Percentiles rank a stretch among this genome's conserved stretches.
phyloP scores from a whole-genome alignment of 495 filamentous ascomycete species.

The Neurospora sp. region DNA sequence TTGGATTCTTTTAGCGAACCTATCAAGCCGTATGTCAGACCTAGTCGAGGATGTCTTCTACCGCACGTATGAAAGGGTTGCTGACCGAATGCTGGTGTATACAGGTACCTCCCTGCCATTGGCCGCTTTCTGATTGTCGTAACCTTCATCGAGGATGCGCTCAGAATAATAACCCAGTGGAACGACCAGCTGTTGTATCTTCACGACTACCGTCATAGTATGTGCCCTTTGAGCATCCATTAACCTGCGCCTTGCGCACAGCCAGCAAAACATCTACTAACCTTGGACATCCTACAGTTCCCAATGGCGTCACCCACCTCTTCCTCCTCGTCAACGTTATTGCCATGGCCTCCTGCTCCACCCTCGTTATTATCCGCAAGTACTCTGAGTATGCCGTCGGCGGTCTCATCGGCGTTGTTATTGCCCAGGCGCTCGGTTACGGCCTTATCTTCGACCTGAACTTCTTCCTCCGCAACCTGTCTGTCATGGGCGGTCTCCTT shows the following conservation, averaged over 20 bases:
- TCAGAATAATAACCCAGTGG: constrained; percentile 98
- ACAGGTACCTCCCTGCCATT: constrained; percentile 85
- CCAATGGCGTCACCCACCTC: constrained; percentile 78
- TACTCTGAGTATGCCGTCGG: constrained; percentile 85
- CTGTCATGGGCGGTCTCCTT: constrained; percentile 88
- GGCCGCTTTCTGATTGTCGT: constrained; percentile 97
- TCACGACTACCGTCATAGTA: constrained; percentile 88
- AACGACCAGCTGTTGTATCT: constrained; percentile 88
- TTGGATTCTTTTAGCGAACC: constrained; percentile 84
- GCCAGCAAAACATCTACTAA: constrained; percentile 8
- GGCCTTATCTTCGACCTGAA: constrained; percentile 98
- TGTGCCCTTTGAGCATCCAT: constrained; percentile 21
- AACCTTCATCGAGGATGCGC: constrained; percentile 93
- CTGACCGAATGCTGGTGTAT: background rate
- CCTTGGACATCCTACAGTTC: constrained; percentile 47
- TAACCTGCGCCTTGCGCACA: background rate
- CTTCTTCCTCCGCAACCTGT: constrained; percentile 98
- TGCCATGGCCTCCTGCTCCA: constrained; percentile 75
- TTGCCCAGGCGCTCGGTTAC: constrained; percentile 95
- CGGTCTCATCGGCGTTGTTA: constrained; percentile 80
- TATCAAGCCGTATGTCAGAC: constrained; percentile 78
- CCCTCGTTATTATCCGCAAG: constrained; percentile 81
- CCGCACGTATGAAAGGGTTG: background rate
- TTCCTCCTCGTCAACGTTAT: constrained; percentile 89
- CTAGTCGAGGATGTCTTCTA: constrained; percentile 1